phyloP scores from a whole-genome alignment of 2,329 filamentous ascomycete genomes.

The Seiridium cupressi region DNA sequence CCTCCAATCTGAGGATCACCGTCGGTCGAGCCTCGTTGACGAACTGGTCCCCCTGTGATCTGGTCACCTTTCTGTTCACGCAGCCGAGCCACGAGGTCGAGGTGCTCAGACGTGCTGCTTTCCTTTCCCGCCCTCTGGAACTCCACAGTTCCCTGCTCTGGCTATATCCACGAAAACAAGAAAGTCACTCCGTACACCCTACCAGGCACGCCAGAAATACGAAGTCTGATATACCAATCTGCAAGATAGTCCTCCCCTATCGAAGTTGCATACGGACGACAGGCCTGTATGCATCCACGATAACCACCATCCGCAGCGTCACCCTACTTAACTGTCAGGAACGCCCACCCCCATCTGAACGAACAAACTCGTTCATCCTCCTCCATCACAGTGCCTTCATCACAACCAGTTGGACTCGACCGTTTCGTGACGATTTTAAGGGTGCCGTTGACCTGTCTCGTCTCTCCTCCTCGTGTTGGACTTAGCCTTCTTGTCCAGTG shows the following conservation, averaged over 20 bases:
- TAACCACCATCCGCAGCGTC: conserved; percentile 2
- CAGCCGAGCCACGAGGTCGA: conserved; percentile 7
- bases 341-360: conserved; percentile 6
- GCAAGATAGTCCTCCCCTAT: conserved; percentile 6
- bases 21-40: conserved; percentile 7
- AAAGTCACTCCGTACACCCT: conserved; percentile 3
- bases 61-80: conserved; percentile 7
- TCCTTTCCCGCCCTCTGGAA: conserved; percentile 9
- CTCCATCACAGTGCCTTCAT: neutral
- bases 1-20: conserved; percentile 11
- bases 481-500: neutral
- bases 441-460: no score
- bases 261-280: conserved; percentile 6
- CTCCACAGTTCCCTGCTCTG: conserved; percentile 9
- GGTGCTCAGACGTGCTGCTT: conserved; percentile 10
- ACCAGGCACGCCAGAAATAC: neutral
- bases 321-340: conserved; percentile 10
- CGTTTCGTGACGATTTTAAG: no score
- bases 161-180: conserved; percentile 6
- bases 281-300: conserved; percentile 9
- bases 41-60: conserved; percentile 6
- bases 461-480: neutral
- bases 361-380: neutral
- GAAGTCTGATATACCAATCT: conserved; percentile 7
- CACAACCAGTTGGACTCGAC: neutral